phyloP scores from a whole-genome alignment of 192 early-diverging fungal species.

The Haplosporangium gracile region DNA sequence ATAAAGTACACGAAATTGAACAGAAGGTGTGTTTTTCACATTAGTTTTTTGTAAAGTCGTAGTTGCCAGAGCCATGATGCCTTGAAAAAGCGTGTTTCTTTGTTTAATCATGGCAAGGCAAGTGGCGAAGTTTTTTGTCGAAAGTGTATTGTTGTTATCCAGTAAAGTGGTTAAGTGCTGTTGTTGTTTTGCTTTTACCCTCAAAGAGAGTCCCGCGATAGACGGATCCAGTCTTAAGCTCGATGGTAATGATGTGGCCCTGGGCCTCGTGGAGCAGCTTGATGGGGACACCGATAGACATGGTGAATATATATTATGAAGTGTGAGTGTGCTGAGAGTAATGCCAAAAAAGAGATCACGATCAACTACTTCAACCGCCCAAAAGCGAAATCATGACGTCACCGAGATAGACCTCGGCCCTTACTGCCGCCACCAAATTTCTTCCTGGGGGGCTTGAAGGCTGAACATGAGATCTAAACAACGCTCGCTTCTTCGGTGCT shows the following conservation, averaged over 20 bases:
- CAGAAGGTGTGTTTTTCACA: not conserved
- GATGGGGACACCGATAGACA: slow-evolving; percentile 94
- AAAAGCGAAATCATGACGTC: not conserved
- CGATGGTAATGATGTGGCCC: slow-evolving; percentile 96
- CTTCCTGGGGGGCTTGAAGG: not conserved
- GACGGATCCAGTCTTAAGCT: slow-evolving; percentile 93
- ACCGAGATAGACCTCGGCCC: not conserved
- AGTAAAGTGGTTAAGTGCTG: not conserved
- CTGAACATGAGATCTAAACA: no score
- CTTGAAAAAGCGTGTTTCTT: not conserved
- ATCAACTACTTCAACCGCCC: not conserved
- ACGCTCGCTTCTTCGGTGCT: no score
- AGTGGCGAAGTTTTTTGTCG: not conserved
- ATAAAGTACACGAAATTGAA: not conserved
- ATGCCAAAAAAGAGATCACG: slow-evolving; percentile 13
- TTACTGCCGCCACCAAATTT: slow-evolving; percentile 1
- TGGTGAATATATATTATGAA: slow-evolving; percentile 43
- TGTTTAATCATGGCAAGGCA: not conserved
- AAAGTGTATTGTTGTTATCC: not conserved
- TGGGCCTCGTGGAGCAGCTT: slow-evolving; percentile 98
- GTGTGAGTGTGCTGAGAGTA: not conserved
- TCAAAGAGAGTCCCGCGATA: slow-evolving; percentile 97
- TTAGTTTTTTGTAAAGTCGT: not conserved
- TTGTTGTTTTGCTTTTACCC: slow-evolving; percentile 54
- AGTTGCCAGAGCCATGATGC: not conserved